A percentile compares a stretch with the other conserved stretches of the same genome.
phyloP scores from a whole-genome alignment of 331 rosid species.

The Ulmus americana region DNA sequence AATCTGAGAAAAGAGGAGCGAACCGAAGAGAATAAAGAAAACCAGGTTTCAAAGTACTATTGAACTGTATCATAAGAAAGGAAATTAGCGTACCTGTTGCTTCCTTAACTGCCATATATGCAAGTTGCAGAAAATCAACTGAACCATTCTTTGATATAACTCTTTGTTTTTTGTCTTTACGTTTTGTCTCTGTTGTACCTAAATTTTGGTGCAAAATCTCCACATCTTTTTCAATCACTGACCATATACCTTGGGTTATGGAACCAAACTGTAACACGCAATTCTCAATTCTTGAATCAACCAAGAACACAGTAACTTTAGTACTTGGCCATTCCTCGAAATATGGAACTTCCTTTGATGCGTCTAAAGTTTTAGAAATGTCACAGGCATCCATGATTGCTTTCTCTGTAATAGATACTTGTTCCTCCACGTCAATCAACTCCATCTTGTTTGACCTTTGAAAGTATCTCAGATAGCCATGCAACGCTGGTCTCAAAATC shows the following conservation, averaged over 20 bases:
- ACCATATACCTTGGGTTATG: slow-evolving; percentile 63
- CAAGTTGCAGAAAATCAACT: slow-evolving; percentile 44
- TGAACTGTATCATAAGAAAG: neutral
- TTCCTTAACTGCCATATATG: slow-evolving; percentile 63
- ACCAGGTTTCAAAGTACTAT: neutral
- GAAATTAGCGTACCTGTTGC: slow-evolving; percentile 50
- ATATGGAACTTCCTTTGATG: slow-evolving; percentile 48
- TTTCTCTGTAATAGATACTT: slow-evolving; percentile 61
- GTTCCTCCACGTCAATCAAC: slow-evolving; percentile 50
- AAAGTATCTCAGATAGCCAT: slow-evolving; percentile 59
- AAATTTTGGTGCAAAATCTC: slow-evolving; percentile 34
- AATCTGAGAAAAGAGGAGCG: no score
- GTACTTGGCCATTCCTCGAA: slow-evolving; percentile 68
- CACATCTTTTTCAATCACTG: slow-evolving; percentile 54
- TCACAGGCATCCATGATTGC: slow-evolving; percentile 66
- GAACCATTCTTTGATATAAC: slow-evolving; percentile 31
- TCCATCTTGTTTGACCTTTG: slow-evolving; percentile 39
- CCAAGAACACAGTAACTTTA: slow-evolving; percentile 63
- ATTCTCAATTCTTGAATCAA: slow-evolving; percentile 54
- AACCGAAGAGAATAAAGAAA: no score
- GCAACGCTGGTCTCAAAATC: slow-evolving; percentile 51
- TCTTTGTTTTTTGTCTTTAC: slow-evolving; percentile 43
- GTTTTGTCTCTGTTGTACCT: slow-evolving; percentile 28
- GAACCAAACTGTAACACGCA: slow-evolving; percentile 50
- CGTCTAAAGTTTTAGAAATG: slow-evolving; percentile 48